Conservation (phyloP, 1,284 basidiomycete species). For the Neolentinus lepideus region DNA sequence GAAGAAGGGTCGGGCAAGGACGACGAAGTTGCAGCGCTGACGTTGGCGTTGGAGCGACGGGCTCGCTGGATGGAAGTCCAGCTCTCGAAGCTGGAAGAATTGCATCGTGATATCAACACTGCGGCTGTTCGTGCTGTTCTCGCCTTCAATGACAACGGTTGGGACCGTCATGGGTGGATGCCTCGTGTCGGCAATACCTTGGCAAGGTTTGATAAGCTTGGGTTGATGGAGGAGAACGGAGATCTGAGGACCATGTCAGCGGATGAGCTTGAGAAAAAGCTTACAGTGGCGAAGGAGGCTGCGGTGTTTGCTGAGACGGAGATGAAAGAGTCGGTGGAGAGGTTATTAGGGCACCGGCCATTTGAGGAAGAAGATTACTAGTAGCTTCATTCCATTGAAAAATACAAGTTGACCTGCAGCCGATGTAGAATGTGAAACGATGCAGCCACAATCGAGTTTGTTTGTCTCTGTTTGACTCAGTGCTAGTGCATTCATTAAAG, state of each 20-base stretch:
- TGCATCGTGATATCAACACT: constrained; percentile 80
- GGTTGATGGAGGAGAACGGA: constrained; percentile 39
- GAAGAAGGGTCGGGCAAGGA: constrained; percentile 59
- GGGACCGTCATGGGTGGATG: constrained; percentile 61
- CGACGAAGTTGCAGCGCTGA: constrained; percentile 76
- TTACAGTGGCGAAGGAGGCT: constrained; percentile 60
- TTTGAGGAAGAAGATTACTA: background rate
- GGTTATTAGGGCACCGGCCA: constrained; percentile 31
- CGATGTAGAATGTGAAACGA: no score
- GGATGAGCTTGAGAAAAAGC: constrained; percentile 68
- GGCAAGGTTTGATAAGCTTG: constrained; percentile 59
- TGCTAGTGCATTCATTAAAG: background rate
- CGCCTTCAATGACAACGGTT: constrained; percentile 78
- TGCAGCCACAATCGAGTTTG: background rate
- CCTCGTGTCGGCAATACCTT: constrained; percentile 61
- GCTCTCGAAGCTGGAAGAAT: constrained; percentile 74
- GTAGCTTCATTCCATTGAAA: no score
- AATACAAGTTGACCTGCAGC: no score
- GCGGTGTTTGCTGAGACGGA: constrained; percentile 66
- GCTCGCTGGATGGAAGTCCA: constrained; percentile 88
- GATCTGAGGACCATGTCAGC: constrained; percentile 46
- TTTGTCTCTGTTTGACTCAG: background rate
- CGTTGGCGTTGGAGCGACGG: constrained; percentile 72
- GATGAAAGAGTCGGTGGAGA: constrained; percentile 65
- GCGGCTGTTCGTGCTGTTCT: constrained; percentile 77